Percentiles rank a stretch among this genome's conserved stretches.
Evolutionary conservation across 2,329 filamentous ascomycete genomes (phyloP).

Genomic region (Beauveria bassiana): DNA sequence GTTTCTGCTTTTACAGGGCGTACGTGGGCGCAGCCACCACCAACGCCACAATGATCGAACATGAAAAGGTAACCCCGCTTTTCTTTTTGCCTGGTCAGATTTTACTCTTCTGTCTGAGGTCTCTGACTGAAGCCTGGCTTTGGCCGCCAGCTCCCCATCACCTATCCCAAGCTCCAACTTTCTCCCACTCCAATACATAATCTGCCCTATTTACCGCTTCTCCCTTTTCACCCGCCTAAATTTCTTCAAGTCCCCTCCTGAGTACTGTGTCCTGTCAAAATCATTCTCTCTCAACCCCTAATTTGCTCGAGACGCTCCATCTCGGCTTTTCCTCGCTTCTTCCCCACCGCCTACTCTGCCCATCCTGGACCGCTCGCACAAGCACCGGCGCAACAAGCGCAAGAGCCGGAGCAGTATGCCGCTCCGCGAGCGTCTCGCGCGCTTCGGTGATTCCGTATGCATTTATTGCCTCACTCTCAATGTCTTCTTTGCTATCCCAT

Average conservation of each 20-base stretch:
- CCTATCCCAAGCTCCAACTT: background rate
- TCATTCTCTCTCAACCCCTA: background rate
- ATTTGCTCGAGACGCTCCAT: background rate
- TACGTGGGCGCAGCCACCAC: too few relatives aligned
- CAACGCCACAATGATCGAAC: too few relatives aligned
- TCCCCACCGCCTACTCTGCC: background rate
- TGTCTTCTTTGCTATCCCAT: background rate
- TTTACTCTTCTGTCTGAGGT: background rate
- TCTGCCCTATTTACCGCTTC: background rate
- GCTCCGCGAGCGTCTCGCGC: constrained; percentile 35
- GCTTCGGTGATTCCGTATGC: constrained; percentile 40
- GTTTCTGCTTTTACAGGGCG: too few relatives aligned
- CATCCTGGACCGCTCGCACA: constrained; percentile 1
- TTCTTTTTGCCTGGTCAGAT: background rate
- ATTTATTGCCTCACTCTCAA: background rate
- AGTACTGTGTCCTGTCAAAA: background rate
- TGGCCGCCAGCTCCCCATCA: background rate
- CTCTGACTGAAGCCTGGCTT: background rate
- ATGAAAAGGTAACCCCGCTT: background rate
- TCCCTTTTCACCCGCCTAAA: background rate
- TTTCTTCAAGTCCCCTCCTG: background rate
- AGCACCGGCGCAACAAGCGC: constrained; percentile 7
- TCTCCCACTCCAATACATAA: background rate
- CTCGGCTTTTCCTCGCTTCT: background rate
- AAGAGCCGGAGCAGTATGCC: constrained; percentile 25